Percentiles rank a stretch among this genome's conserved stretches.
Conservation (phyloP, 768 basidiomycete species). For the Jaapia argillacea region DNA sequence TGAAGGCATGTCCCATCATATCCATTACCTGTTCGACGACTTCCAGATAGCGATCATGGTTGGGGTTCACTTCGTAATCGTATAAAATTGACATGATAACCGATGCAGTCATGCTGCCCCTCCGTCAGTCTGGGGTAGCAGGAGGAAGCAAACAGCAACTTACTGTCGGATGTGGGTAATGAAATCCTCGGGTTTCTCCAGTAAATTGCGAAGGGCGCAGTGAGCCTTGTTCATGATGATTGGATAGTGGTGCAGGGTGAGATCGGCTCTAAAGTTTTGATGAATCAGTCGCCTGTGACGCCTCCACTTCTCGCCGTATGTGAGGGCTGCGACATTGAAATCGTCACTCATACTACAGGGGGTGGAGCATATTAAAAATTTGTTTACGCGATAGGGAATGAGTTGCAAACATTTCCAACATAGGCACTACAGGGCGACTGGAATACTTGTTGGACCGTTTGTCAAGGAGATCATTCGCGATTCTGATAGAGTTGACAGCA, state of each 20-base stretch:
- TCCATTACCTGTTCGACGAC: not conserved
- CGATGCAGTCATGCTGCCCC: not conserved
- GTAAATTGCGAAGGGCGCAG: not conserved
- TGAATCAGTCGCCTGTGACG: slow-evolving; percentile 6
- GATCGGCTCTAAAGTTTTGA: slow-evolving; percentile 1
- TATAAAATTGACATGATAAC: not conserved
- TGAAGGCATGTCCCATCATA: not conserved
- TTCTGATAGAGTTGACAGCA: slow-evolving; percentile 9
- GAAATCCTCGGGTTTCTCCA: not conserved
- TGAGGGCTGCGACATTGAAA: slow-evolving; percentile 2
- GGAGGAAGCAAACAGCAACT: no score
- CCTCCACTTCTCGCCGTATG: slow-evolving; percentile 7
- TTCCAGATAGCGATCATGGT: not conserved
- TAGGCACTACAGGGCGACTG: slow-evolving; percentile 1
- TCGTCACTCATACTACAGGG: slow-evolving; percentile 5
- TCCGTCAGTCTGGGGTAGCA: no score
- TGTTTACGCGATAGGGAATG: not conserved
- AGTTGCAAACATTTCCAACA: not conserved
- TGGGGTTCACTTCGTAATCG: not conserved
- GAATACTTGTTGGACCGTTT: slow-evolving; percentile 12
- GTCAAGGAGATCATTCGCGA: slow-evolving; percentile 11
- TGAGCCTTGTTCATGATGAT: not conserved
- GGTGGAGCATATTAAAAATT: not conserved
- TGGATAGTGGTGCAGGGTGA: not conserved
- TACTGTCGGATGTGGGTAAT: not conserved